These are phyloP conservation scores for Fragaria nilgerrensis DNA, from an alignment of 306 rosid species.

Conservation along the genomic window DNA sequence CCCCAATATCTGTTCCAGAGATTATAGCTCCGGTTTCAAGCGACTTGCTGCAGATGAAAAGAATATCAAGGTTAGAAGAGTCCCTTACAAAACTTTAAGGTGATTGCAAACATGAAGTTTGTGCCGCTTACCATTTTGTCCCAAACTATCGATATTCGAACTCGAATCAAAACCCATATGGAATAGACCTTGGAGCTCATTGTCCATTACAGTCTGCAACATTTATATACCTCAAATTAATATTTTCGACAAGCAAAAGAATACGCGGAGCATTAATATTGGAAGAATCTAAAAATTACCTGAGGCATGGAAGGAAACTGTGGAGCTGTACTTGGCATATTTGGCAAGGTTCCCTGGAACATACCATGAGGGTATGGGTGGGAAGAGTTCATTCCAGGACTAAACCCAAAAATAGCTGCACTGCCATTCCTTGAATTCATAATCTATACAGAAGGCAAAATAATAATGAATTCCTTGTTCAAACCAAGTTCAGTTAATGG, in stretches of 20 bases:
- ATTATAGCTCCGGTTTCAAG: slow-evolving; percentile 65
- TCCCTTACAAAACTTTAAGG: not conserved
- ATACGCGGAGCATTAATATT: not conserved
- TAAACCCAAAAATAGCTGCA: slow-evolving; percentile 55
- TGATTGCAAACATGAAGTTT: slow-evolving; percentile 17
- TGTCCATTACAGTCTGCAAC: slow-evolving; percentile 64
- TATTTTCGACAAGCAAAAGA: slow-evolving; percentile 18
- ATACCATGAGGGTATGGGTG: slow-evolving; percentile 51
- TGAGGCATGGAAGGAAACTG: slow-evolving; percentile 72
- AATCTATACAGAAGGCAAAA: slow-evolving; percentile 43
- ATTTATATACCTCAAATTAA: not conserved
- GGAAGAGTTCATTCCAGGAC: slow-evolving; percentile 59
- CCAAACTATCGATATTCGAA: slow-evolving; percentile 64
- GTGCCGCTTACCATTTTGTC: slow-evolving; percentile 63
- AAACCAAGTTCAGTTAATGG: slow-evolving; percentile 4
- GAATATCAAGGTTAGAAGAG: slow-evolving; percentile 18
- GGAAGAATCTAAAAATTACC: slow-evolving; percentile 42
- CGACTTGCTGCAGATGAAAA: slow-evolving; percentile 54
- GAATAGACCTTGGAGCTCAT: slow-evolving; percentile 75
- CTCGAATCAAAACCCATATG: slow-evolving; percentile 78
- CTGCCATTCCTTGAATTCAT: slow-evolving; percentile 56
- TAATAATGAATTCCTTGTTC: slow-evolving; percentile 5
- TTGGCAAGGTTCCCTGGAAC: slow-evolving; percentile 60
- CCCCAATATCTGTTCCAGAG: slow-evolving; percentile 23
- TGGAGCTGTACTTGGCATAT: slow-evolving; percentile 51